Percentiles rank a stretch among this genome's conserved stretches.
phyloP scores from a whole-genome alignment of 2,329 filamentous ascomycete species.

The Aspergillus sp. region DNA sequence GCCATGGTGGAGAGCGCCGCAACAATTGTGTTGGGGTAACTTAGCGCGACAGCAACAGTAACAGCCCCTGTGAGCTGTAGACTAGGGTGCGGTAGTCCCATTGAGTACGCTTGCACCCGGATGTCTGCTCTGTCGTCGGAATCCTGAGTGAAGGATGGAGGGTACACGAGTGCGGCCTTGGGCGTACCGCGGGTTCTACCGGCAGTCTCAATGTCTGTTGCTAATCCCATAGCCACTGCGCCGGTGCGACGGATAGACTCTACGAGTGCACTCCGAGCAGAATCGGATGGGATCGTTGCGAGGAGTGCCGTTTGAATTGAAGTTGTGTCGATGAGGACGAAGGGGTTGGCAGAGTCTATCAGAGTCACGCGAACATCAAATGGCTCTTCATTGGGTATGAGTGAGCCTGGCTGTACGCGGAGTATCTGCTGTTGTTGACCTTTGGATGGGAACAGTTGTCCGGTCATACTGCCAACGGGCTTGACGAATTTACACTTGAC shows the following conservation, averaged over 20 bases:
- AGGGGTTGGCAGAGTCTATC: constrained; percentile 63
- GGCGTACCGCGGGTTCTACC: constrained; percentile 54
- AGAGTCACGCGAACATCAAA: constrained; percentile 50
- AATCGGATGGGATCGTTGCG: background rate
- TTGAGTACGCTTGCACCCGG: constrained; percentile 22
- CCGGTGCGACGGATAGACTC: constrained; percentile 57
- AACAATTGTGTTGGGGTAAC: constrained; percentile 21
- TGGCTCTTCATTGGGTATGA: constrained; percentile 50
- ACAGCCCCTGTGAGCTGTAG: constrained; percentile 30
- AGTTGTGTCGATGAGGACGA: constrained; percentile 56
- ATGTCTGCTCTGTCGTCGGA: constrained; percentile 19
- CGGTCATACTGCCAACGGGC: constrained; percentile 63
- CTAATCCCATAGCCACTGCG: constrained; percentile 59
- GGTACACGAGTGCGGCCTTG: constrained; percentile 50
- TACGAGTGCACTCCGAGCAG: constrained; percentile 44
- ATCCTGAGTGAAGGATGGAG: background rate
- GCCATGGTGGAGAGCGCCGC: background rate
- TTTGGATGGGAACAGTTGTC: constrained; percentile 50
- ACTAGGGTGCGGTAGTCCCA: constrained; percentile 27
- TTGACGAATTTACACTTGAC: constrained; percentile 60
- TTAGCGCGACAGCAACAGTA: constrained; percentile 23
- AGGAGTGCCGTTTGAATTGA: constrained; percentile 45
- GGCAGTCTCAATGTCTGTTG: constrained; percentile 33
- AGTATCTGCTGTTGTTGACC: background rate
- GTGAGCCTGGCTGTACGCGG: background rate